Percentiles rank a stretch among this genome's conserved stretches.
These are phyloP conservation scores for Gymnopilus junonius DNA, from an alignment of 768 basidiomycete genomes.

Conservation along the genomic window DNA sequence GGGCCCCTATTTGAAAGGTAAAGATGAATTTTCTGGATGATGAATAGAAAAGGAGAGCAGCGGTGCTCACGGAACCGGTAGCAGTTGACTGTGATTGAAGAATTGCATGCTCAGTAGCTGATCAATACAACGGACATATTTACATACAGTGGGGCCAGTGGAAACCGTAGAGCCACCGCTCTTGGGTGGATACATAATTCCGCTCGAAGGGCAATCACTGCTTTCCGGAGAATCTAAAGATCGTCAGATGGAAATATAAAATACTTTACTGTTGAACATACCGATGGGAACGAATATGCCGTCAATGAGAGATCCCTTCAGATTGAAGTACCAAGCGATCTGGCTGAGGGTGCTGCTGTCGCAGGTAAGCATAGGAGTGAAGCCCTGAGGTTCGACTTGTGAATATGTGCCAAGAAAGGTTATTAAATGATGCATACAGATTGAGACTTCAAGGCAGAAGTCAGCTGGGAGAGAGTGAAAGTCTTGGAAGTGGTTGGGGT, in stretches of 20 bases:
- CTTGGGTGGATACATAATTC: conserved; percentile 67
- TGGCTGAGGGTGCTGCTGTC: conserved; percentile 30
- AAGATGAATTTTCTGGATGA: background rate
- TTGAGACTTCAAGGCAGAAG: conserved; percentile 55
- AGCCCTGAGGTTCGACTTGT: conserved; percentile 36
- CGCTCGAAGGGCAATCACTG: conserved; percentile 57
- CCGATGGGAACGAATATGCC: conserved; percentile 65
- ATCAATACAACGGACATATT: background rate
- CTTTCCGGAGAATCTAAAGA: conserved; percentile 50
- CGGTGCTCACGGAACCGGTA: background rate
- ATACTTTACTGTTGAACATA: conserved; percentile 30
- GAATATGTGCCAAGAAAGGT: background rate
- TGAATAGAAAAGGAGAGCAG: background rate
- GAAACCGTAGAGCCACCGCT: conserved; percentile 30
- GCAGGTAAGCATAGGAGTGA: conserved; percentile 45
- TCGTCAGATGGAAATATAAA: background rate
- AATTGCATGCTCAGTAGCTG: background rate
- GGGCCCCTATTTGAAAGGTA: background rate
- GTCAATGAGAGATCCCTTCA: conserved; percentile 69
- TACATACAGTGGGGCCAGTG: conserved; percentile 34
- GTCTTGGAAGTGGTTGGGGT: conserved; percentile 64
- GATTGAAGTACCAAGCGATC: conserved; percentile 68
- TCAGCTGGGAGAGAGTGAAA: conserved; percentile 57
- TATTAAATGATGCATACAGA: conserved; percentile 39
- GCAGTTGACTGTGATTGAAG: background rate